Evolutionary conservation across 1,284 basidiomycete genomes (phyloP), one percentile per base, ranked within the genome.

Genomic region (Psilocybe mexicana): DNA sequence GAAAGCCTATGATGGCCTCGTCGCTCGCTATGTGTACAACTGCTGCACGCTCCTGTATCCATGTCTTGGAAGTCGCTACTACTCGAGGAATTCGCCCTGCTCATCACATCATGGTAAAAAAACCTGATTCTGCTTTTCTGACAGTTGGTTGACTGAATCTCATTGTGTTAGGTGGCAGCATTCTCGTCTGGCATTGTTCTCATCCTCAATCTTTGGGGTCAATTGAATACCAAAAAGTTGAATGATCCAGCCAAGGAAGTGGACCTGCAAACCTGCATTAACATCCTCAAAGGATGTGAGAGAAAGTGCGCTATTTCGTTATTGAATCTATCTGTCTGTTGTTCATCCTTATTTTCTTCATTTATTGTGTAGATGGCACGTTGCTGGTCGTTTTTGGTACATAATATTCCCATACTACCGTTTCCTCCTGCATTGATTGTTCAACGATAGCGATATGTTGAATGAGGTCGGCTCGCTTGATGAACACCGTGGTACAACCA

Each of bases 21-120:
- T 88, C 87, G 0, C 74, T 89, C 7, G 83, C 86, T 0, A 87
- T 90, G 47, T 90, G 88, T 67, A 82, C 82, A 30, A 88, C 86
- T 58, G 87, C 87, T 2, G 84, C 88, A 4, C 75, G 86, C 6
- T 81, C 83, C 0, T 86, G 81, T 59, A 80, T 79, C 49, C 85
- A 85, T 63, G 77, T 89, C 42, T 69, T 84, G 43, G 82, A 86
- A 60, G 61, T 67, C 1, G 64, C 69, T 38, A 38, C 61, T 45
- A 57, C 66, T 10, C 68, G 71, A 40, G 67, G 65, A 23, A 48
- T 69, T 10, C 58, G 63, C 14, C 61, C 66, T n/a, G 59, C 65
- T 28, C 70, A 72, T 7, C 64, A 67, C 47, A 49, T 70, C n/a
- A 63, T 72, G 63, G 74, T 75, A 58, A 57, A 55, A 55, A 52